Base-by-base conservation (phyloP, 2,329 filamentous ascomycete species). In the Elsinoe ampelina region DNA sequence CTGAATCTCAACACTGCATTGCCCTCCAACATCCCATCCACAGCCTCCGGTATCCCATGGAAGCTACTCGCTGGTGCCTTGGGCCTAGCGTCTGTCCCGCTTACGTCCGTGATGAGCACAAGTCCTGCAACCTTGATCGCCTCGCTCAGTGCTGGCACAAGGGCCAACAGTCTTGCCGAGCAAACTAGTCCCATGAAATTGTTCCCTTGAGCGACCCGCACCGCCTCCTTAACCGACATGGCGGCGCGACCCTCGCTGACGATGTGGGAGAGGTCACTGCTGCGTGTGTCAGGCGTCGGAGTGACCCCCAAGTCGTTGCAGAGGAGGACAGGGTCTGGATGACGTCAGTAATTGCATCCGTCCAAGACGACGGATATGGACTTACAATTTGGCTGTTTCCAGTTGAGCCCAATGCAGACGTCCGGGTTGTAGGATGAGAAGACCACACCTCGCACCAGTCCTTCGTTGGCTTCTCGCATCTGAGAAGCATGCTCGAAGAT, bases 181-280 rank as follows among this genome's bases (percentile, higher is more conserved):
- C 91, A 96, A 59, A 97, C 88, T 66, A 98, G 71, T 2, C 93
- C 93, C 93, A 98, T 98, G 63, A 98, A 89, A 69, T 98, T 98
- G 70, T 98, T 98, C 68, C 85, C 88, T 71, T 95, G 87, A 19
- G 92, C 91, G 67, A 95, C 89, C 61, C 91, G 82, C 12, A 96
- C 93, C 3, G 89, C 89, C 70, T 98, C 92, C 73, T 97, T 98
- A 63, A 97, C 89, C 5, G 89, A 95, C 62, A 86, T 86, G 12
- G 85, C 87, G 48, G 84, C 81, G 57, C 86, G 80, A 13, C 87
- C 89, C 62, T 83, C 87, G 63, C 79, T 81, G 43, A 51, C 55
- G 36, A 61, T 32, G 7, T 30, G 26, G 12, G 51, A 36, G 20
- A 36, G 45, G 6, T 58, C 50, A 20, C 55, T 38, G 17, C 41